phyloP scores from a whole-genome alignment of 192 early-diverging fungal genomes.

The Glomus cerebriforme region DNA sequence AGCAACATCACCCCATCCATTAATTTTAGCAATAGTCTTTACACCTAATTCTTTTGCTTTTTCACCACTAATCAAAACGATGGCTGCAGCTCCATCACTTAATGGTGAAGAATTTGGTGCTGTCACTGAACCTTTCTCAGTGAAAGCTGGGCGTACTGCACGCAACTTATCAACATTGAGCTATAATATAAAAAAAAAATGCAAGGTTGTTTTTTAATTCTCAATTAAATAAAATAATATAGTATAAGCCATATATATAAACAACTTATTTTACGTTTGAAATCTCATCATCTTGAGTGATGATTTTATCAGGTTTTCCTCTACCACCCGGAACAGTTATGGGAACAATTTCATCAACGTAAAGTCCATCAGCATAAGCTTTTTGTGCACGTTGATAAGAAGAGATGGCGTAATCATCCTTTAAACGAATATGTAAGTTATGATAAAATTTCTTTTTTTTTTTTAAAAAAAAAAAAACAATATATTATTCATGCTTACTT shows the following conservation, averaged over 20 bases:
- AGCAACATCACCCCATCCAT: constrained; percentile 74
- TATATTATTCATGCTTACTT: constrained; percentile 35
- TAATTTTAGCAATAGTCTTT: constrained; percentile 57
- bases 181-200: constrained; percentile 18
- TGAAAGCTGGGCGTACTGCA: constrained; percentile 86
- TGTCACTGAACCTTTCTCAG: constrained; percentile 87
- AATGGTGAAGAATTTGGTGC: constrained; percentile 83
- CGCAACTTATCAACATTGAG: constrained; percentile 86
- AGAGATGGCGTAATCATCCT: constrained; percentile 70
- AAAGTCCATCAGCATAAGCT: constrained; percentile 59
- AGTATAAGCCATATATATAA: not conserved
- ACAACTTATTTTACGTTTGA: constrained; percentile 46
- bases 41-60: constrained; percentile 57
- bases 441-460: too few relatives aligned
- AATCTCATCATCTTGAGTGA: constrained; percentile 66
- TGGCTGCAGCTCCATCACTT: constrained; percentile 78
- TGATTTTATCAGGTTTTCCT: constrained; percentile 63
- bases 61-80: constrained; percentile 71
- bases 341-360: constrained; percentile 71
- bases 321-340: constrained; percentile 68
- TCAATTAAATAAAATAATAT: not conserved
- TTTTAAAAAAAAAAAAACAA: not conserved
- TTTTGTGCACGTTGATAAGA: constrained; percentile 79
- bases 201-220: not conserved
- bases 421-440: not conserved